Evolutionary conservation across 2,329 filamentous ascomycete species (phyloP), one percentile per base, ranked within the genome.

Genomic region (Sclerotinia borealis): DNA sequence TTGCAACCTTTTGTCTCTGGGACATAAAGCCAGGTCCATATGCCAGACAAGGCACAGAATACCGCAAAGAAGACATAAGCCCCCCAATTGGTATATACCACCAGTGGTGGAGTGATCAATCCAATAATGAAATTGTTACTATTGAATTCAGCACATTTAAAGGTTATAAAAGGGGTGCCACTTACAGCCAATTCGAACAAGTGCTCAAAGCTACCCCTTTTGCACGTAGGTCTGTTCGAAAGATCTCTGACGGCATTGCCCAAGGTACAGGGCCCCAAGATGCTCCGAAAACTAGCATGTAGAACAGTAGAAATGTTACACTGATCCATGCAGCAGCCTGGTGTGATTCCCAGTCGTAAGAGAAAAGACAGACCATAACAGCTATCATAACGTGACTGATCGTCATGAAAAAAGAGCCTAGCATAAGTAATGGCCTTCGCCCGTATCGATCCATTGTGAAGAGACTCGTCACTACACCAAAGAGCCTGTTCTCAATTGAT

Each of bases 131-230:
- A 63, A 50, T 59, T 59, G 27, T 51, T 59, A 22, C 59, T 61
- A 19, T 34, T 25, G 3, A n/a, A 60, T 43, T 37, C 36, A 25
- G 22, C 5, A n/a, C n/a, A 22, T 34, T 27, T 34, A 37, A 36
- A 34, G n/a, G 29, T 37, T 45, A 10, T 2, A n/a, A 34, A 55
- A 22, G 34, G 11, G 7, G 5, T 36, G 13, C 1, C 7, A 63
- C 60, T 49, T 51, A 63, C 80, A 86, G 75, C 83, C 87, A 90
- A 72, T 85, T 86, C 7, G 80, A 82, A 66, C 80, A 83, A 0
- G 85, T 87, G 0, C 84, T 84, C 0, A 88, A 75, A 3, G 85
- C 85, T 0, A 88, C 85, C 43, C 87, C 87, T 71, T 88, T 90
- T 4, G 85, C 85, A 17, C 85, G 78, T 0, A 83, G 74, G 0